Evolutionary conservation across 163 green algal species (phyloP).

Genomic region (Volvox carteri): DNA sequence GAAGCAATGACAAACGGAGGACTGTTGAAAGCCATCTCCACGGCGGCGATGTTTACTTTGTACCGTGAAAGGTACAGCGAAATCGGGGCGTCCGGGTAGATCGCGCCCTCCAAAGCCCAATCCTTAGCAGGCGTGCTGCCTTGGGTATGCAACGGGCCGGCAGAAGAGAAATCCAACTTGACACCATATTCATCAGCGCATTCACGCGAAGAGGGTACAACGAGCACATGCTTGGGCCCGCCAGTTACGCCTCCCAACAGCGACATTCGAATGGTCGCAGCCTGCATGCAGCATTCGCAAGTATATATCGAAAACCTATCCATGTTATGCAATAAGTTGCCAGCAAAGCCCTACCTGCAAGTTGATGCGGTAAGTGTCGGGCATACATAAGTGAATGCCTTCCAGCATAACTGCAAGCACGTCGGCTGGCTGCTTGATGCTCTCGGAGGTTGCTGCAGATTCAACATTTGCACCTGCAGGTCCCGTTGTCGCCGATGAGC

Average conservation of each 20-base stretch:
- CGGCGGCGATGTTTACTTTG: conserved; percentile 45
- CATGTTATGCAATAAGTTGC: background rate
- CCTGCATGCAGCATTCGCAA: background rate
- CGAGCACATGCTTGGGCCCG: background rate
- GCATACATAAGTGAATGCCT: conserved; percentile 42
- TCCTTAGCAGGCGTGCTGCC: background rate
- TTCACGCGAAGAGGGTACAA: background rate
- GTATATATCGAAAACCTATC: background rate
- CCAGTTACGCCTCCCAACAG: background rate
- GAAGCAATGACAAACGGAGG: background rate
- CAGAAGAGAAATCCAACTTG: conserved; percentile 39
- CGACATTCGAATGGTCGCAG: background rate
- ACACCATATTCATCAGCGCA: conserved; percentile 1
- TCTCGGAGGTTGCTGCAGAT: background rate
- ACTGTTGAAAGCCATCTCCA: conserved; percentile 42
- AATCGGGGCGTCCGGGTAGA: conserved; percentile 56
- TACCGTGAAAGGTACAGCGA: conserved; percentile 52
- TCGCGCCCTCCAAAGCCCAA: background rate
- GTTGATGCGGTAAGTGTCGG: conserved; percentile 6
- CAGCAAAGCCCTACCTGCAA: conserved; percentile 14
- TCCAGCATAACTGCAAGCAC: conserved; percentile 49
- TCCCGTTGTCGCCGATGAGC: background rate
- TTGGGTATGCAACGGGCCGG: background rate
- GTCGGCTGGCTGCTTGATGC: background rate
- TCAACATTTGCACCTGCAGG: background rate